Conservation (phyloP, 192 early-diverging fungal genomes). For the Diversispora eburnea region DNA sequence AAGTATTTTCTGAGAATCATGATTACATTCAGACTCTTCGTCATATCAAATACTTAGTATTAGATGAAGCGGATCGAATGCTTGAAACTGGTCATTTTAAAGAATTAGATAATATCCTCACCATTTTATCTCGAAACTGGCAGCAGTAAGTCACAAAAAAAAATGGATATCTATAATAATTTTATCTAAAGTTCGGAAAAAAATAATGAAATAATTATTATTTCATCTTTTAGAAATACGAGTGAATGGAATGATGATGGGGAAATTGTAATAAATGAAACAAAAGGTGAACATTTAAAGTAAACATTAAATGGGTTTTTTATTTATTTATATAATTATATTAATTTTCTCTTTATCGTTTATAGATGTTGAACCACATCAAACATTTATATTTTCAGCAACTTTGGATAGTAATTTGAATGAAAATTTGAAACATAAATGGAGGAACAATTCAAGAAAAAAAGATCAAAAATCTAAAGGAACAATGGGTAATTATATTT, state of each 20-base stretch:
- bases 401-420: slow-evolving; percentile 63
- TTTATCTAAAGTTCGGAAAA: not conserved
- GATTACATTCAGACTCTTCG: slow-evolving; percentile 52
- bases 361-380: slow-evolving; percentile 44
- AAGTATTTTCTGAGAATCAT: slow-evolving; percentile 53
- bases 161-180: not conserved
- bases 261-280: not conserved
- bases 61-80: slow-evolving; percentile 87
- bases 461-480: not conserved
- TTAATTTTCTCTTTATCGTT: slow-evolving; percentile 25
- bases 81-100: slow-evolving; percentile 74
- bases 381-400: slow-evolving; percentile 93
- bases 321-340: slow-evolving; percentile 17
- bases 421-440: slow-evolving; percentile 39
- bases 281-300: not conserved
- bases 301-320: not conserved
- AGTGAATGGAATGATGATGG: slow-evolving; percentile 36
- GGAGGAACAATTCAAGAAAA: slow-evolving; percentile 32
- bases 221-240: slow-evolving; percentile 5
- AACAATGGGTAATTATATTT: slow-evolving; percentile 21
- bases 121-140: slow-evolving; percentile 44
- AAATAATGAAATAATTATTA: slow-evolving; percentile 2
- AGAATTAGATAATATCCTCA: slow-evolving; percentile 65
- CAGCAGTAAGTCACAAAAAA: slow-evolving; percentile 29
- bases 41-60: slow-evolving; percentile 64